phyloP scores from a whole-genome alignment of 2,329 filamentous ascomycete species.

The Colletotrichum liaoningense region DNA sequence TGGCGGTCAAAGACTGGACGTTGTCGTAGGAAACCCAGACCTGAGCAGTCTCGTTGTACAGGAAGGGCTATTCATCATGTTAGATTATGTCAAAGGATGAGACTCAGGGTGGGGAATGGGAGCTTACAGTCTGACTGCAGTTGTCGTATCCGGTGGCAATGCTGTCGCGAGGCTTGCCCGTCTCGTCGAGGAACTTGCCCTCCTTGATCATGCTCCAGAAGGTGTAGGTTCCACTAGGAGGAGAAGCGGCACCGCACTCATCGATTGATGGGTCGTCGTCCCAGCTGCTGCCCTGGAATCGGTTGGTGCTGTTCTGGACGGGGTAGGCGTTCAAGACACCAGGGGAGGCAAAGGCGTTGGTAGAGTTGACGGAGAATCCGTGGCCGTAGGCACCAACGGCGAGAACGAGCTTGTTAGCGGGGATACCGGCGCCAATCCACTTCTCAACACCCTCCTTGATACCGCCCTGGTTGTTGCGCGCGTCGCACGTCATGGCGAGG shows the following conservation, averaged over 20 bases:
- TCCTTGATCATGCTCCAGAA: conserved; percentile 30
- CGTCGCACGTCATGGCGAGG: conserved; percentile 20
- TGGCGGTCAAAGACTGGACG: conserved; percentile 12
- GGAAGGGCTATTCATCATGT: conserved; percentile 3
- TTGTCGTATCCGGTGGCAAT: conserved; percentile 25
- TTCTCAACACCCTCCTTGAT: conserved; percentile 29
- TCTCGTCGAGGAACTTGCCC: conserved; percentile 28
- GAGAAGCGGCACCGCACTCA: conserved; percentile 27
- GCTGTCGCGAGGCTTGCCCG: conserved; percentile 16
- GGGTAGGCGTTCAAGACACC: conserved; percentile 30
- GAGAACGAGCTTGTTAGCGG: conserved; percentile 29
- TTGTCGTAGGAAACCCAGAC: conserved; percentile 35
- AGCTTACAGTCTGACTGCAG: conserved; percentile 31
- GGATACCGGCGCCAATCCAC: conserved; percentile 28
- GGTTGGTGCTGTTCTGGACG: conserved; percentile 29
- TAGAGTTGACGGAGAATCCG: conserved; percentile 33
- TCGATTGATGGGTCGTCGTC: conserved; percentile 30
- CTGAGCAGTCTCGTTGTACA: conserved; percentile 24
- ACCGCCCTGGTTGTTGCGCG: conserved; percentile 33
- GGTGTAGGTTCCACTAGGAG: conserved; percentile 26
- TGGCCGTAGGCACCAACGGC: conserved; percentile 32
- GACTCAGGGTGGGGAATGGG: not conserved
- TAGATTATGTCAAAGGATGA: not conserved
- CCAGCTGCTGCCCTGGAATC: conserved; percentile 35
- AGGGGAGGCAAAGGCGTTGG: conserved; percentile 20